Evolutionary conservation across 2,329 filamentous ascomycete genomes (phyloP).

Genomic region (Claviceps sp.): DNA sequence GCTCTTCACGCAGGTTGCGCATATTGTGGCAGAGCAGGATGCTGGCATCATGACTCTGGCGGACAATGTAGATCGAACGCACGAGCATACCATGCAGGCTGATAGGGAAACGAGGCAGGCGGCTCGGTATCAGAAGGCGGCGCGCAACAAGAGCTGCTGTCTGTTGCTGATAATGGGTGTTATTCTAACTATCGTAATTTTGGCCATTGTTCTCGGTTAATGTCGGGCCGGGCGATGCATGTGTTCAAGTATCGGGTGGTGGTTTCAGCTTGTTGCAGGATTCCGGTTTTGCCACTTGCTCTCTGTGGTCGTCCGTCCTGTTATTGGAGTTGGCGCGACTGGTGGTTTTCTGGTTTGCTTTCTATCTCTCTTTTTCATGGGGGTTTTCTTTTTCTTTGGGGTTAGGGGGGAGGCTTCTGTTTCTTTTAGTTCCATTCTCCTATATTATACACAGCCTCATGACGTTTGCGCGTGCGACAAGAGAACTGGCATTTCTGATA

Average conservation of each 20-base stretch:
- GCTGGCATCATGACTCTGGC: slow-evolving; percentile 74
- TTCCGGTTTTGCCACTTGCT: neutral
- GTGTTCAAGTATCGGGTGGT: neutral
- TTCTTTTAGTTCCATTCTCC: neutral
- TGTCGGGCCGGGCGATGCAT: neutral
- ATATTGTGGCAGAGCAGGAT: slow-evolving; percentile 91
- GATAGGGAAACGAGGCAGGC: slow-evolving; percentile 77
- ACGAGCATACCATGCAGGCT: slow-evolving; percentile 70
- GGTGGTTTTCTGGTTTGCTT: neutral
- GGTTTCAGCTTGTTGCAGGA: neutral
- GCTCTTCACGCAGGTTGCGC: slow-evolving; percentile 92
- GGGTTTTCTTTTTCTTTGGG: neutral
- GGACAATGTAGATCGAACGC: slow-evolving; percentile 74
- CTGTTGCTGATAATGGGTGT: slow-evolving; percentile 77
- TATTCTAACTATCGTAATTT: slow-evolving; percentile 76
- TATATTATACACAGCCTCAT: slow-evolving; percentile 4
- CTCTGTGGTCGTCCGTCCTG: neutral
- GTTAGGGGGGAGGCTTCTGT: too few relatives aligned
- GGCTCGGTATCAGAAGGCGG: slow-evolving; percentile 86
- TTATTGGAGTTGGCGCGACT: slow-evolving; percentile 5
- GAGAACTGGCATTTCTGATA: slow-evolving; percentile 6
- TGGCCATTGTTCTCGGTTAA: slow-evolving; percentile 72
- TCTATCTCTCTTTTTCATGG: neutral
- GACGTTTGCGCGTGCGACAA: slow-evolving; percentile 5
- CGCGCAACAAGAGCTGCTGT: slow-evolving; percentile 88